Conservation (phyloP, 2,329 filamentous ascomycete genomes). For the Pestalotiopsis sp. region DNA sequence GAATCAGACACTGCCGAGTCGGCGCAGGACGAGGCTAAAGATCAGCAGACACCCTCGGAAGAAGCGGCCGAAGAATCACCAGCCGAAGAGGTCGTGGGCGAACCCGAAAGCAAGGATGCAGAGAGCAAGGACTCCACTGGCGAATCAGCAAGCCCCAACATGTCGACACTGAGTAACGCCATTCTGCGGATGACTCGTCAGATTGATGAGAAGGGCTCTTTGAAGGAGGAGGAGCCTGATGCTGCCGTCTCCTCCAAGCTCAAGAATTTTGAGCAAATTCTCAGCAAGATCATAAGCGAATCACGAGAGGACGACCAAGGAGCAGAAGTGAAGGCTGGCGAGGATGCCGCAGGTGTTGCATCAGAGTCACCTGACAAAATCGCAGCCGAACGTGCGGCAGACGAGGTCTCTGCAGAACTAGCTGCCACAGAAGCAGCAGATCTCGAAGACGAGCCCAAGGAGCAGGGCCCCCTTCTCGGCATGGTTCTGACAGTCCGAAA, state of each 20-base stretch:
- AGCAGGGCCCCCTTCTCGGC: conserved; percentile 54
- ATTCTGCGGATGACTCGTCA: conserved; percentile 54
- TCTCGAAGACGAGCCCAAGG: conserved; percentile 17
- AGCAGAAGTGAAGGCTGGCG: not conserved
- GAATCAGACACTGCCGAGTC: not conserved
- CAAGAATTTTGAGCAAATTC: conserved; percentile 52
- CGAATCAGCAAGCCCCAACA: conserved; percentile 34
- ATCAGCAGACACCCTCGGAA: not conserved
- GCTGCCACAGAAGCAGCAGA: conserved; percentile 16
- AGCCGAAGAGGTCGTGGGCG: conserved; percentile 17
- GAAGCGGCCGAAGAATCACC: conserved; percentile 18
- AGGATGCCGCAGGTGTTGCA: not conserved
- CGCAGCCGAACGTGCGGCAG: not conserved
- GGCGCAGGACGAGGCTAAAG: not conserved
- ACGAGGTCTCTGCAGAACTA: not conserved
- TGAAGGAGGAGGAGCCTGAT: conserved; percentile 26
- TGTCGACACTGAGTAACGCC: conserved; percentile 42
- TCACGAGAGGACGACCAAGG: conserved; percentile 15
- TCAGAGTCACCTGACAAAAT: not conserved
- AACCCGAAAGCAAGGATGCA: conserved; percentile 17
- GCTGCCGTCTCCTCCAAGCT: conserved; percentile 42
- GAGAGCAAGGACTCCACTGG: conserved; percentile 19
- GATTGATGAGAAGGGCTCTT: conserved; percentile 37
- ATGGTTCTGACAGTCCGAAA: conserved; percentile 75
- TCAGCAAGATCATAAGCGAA: conserved; percentile 49